Base-by-base conservation (phyloP, 164 flowering plant species). In the Kingdonia uniflora region DNA sequence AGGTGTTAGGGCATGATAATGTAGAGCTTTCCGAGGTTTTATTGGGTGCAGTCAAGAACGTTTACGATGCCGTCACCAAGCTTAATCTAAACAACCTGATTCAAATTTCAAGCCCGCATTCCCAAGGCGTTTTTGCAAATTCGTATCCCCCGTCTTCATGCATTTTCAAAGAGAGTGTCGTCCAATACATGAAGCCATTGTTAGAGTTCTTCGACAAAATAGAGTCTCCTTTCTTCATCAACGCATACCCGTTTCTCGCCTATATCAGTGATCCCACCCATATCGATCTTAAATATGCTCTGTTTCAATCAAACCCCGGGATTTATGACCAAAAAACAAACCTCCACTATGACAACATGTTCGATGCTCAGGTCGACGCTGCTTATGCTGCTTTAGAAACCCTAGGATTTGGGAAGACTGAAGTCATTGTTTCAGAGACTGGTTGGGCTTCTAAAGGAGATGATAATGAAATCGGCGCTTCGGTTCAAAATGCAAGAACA, bases 401-500 rank as follows among this genome's bases (percentile, higher is more conserved):
- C 39, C 81, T 68, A 2, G 96, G 88, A 2, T 85, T 65, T 50
- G 56, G 24, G 1, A 78, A 79, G 51, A 81, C 67, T 79, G 79
- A 81, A 56, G 95, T 88, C 21, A 79, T 79, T 11, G 88, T 85
- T 17, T 85, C 96, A 0, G 94, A 88, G 52, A 88, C 96, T 0
- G 91, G 96, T 1, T 88, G 96, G 96, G 91, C 94, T 14, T 85
- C 94, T 2, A 59, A 55, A 2, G 96, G 96, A 5, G 96, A 85
- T 59, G 58, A 48, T 0, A 58, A 75, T 56, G 96, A 88, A 67
- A 77, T 73, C 0, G 91, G 91, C 2, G 88, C 91, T 3, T 65
- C 46, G 0, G 10, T 65, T 29, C 66, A 78, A 23, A 82, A 85
- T 62, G 94, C 91, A 14, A 74, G 68, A 68, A 78, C 81, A 14